A percentile compares a stretch with the other conserved stretches of the same genome.
phyloP scores from a whole-genome alignment of 495 filamentous ascomycete genomes.

The Neurospora sp. region DNA sequence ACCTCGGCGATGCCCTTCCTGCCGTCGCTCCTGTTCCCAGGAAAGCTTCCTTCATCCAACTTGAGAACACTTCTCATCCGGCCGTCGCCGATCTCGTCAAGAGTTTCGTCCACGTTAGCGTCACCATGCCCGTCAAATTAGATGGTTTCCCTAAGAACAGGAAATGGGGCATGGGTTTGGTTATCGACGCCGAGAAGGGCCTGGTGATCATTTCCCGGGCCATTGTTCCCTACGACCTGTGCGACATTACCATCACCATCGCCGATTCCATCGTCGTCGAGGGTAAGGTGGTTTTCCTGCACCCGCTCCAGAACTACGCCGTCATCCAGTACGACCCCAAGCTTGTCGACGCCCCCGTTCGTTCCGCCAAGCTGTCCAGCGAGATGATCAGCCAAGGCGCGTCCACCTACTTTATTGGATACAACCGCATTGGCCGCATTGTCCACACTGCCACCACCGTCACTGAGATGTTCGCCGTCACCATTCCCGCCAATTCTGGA shows the following conservation, averaged over 20 bases:
- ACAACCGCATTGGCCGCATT: conserved; percentile 89
- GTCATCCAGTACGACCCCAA: conserved; percentile 91
- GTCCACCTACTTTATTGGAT: conserved; percentile 89
- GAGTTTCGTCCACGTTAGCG: conserved; percentile 88
- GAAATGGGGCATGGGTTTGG: conserved; percentile 90
- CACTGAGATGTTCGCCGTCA: conserved; percentile 94
- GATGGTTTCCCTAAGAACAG: conserved; percentile 89
- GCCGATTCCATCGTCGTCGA: conserved; percentile 91
- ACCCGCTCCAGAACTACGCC: conserved; percentile 96
- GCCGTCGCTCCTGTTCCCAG: conserved; percentile 57
- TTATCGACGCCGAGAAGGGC: conserved; percentile 92
- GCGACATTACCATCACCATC: conserved; percentile 89
- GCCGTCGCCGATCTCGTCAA: conserved; percentile 85
- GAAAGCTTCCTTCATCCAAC: conserved; percentile 78
- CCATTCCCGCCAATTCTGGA: conserved; percentile 83
- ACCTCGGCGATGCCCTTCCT: conserved; percentile 71
- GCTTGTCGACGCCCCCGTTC: conserved; percentile 84
- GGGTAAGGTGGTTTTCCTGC: conserved; percentile 91
- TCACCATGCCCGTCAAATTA: conserved; percentile 86
- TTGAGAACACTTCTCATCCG: conserved; percentile 81
- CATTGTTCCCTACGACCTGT: conserved; percentile 90
- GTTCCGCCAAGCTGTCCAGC: conserved; percentile 73
- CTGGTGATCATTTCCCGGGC: conserved; percentile 88
- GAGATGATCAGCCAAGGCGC: conserved; percentile 79
- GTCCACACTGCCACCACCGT: conserved; percentile 91